phyloP scores from a whole-genome alignment of 192 early-diverging fungal genomes.

The Mortierella antarctica region DNA sequence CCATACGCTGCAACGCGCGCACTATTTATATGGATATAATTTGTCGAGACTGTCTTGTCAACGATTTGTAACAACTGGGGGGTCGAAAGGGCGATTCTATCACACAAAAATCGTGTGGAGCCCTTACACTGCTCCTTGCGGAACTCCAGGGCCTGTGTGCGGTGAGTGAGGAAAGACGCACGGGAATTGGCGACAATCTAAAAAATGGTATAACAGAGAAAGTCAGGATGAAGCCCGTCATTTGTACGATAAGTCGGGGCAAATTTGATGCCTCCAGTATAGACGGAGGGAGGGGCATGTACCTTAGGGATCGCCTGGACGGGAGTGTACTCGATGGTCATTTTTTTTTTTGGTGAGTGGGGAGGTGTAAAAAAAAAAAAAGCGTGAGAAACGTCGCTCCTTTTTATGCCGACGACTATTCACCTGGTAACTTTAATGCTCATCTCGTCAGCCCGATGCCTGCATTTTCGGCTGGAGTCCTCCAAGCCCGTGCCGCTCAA shows the following conservation, averaged over 20 bases:
- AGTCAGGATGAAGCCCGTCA: not conserved
- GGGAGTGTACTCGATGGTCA: constrained; percentile 29
- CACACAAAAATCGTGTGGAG: not conserved
- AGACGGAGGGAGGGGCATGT: not conserved
- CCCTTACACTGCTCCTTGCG: constrained; percentile 68
- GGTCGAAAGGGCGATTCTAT: not conserved
- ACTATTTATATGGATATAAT: constrained; percentile 6
- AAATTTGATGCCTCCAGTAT: not conserved
- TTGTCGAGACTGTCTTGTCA: not conserved
- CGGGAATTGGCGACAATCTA: constrained; percentile 37
- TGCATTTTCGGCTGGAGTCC: too few relatives aligned
- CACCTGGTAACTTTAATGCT: too few relatives aligned
- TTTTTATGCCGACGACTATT: too few relatives aligned
- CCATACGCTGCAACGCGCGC: constrained; percentile 16
- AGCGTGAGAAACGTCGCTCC: not conserved
- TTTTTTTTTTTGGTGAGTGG: constrained; percentile 1
- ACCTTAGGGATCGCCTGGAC: constrained; percentile 41
- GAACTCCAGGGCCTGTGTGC: constrained; percentile 57
- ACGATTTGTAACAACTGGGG: not conserved
- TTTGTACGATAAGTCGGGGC: not conserved
- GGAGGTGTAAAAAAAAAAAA: constrained; percentile 5
- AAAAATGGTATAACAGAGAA: not conserved
- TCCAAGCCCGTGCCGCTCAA: too few relatives aligned
- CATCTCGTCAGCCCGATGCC: too few relatives aligned
- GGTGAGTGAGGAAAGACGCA: constrained; percentile 25